Percentiles rank a stretch among this genome's conserved stretches.
Evolutionary conservation across 202 grass and related monocot species (phyloP).

Genomic region (Panicum hallii): DNA sequence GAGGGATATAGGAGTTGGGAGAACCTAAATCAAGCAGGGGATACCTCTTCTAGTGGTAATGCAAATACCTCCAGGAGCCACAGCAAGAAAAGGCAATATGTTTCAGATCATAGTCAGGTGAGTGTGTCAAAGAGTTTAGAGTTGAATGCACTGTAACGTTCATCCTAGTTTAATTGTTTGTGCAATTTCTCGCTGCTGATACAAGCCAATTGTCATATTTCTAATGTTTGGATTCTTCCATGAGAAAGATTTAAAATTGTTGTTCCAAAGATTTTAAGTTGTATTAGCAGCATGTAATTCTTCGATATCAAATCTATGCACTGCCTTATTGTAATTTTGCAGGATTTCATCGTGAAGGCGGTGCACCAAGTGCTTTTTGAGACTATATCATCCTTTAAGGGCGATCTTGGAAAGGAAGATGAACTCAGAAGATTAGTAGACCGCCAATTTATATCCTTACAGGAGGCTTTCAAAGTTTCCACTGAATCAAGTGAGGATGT

Average conservation of each 20-base stretch:
- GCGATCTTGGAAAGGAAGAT: conserved; percentile 45
- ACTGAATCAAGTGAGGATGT: conserved; percentile 47
- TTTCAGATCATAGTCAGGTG: conserved; percentile 88
- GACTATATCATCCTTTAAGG: conserved; percentile 56
- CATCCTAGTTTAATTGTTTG: conserved; percentile 8
- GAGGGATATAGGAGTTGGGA: conserved; percentile 57
- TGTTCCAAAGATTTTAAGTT: neutral
- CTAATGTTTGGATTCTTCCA: neutral
- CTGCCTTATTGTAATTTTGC: conserved; percentile 33
- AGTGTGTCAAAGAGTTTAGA: neutral
- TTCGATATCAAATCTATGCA: neutral
- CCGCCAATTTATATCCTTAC: conserved; percentile 62
- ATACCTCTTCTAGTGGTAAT: conserved; percentile 7
- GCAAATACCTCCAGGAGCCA: conserved; percentile 1
- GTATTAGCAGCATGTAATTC: neutral
- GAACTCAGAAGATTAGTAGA: conserved; percentile 62
- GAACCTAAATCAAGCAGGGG: conserved; percentile 43
- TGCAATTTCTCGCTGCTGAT: neutral
- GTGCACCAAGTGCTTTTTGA: conserved; percentile 57
- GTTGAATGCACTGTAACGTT: neutral
- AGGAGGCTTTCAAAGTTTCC: conserved; percentile 55
- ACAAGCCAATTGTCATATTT: conserved; percentile 5
- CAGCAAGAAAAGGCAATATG: conserved; percentile 46
- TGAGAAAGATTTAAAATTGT: neutral
- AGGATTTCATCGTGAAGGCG: conserved; percentile 77